Evolutionary conservation across 2,329 filamentous ascomycete genomes (phyloP), one percentile per base, ranked within the genome.

Genomic region (Talaromyces funiculosus): DNA sequence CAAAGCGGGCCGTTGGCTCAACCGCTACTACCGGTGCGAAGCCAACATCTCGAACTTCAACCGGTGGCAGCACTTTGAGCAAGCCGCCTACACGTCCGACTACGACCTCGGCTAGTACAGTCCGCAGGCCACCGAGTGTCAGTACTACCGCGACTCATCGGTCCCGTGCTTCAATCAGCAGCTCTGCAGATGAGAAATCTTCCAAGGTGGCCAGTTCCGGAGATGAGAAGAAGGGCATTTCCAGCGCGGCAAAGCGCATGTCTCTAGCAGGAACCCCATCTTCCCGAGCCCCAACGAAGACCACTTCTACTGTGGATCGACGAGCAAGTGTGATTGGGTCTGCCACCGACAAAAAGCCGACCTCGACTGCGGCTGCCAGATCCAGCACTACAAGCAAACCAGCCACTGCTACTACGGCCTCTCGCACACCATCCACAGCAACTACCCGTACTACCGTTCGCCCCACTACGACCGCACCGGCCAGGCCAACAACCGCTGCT

Each of bases 11-110:
- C 2, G 63, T 63, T 8, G 61, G 61, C 8, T 61, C 65, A 9
- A 72, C 69, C 3, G 59, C 73, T n/a, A 64, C 69, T 8, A 62
- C 63, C 67, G 63, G 71, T n/a, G 64, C 67, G 10, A 67, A 69
- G 22, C 62, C 72, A 4, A 63, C 65, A 20, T 61, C 69, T 37
- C 71, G 72, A 8, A 65, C 67, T 10, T 65, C 71, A 10, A 67
- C 71, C 29, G 69, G 66, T 35, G 72, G 72, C 57, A 73, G 71
- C 63, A 75, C 75, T 1, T 64, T 80, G 59, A 79, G 69, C 67
- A 78, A 77, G 61, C 77, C 78, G 18, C 77, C 78, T 7, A 77
- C 76, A 16, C 75, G 78, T 24, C 76, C 77, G 8, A 57, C 63
- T 12, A 40, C 63, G 26, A 54, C 57, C 1, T 51, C 56, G 0